Evolutionary conservation across 768 basidiomycete species (phyloP).

Genomic region (Xanthoconium stramineum): DNA sequence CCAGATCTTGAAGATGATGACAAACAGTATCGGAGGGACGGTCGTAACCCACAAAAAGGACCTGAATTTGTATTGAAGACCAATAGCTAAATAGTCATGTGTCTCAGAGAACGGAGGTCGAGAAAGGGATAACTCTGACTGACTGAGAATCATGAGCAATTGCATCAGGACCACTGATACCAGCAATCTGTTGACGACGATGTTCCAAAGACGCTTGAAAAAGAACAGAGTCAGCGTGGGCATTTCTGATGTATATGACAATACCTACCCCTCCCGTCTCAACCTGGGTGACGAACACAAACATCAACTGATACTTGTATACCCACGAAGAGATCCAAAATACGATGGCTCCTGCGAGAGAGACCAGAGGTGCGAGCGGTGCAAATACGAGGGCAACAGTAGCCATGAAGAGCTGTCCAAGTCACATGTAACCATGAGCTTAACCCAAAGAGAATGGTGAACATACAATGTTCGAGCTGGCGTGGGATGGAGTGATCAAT

Average conservation of each 20-base stretch:
- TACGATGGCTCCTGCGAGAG: slow-evolving; percentile 75
- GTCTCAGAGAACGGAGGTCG: background rate
- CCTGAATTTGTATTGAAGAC: slow-evolving; percentile 71
- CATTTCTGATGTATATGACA: background rate
- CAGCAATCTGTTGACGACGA: slow-evolving; percentile 86
- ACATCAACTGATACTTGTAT: slow-evolving; percentile 97
- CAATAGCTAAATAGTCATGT: slow-evolving; percentile 57
- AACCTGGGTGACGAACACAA: slow-evolving; percentile 82
- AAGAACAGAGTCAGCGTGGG: background rate
- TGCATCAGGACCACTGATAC: slow-evolving; percentile 85
- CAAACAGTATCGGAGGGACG: slow-evolving; percentile 82
- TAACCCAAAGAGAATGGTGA: background rate
- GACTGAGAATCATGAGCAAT: slow-evolving; percentile 79
- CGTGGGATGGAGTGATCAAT: slow-evolving; percentile 2
- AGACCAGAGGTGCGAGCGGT: slow-evolving; percentile 89
- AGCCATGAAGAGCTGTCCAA: slow-evolving; percentile 73
- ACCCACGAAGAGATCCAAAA: slow-evolving; percentile 87
- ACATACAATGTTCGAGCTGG: slow-evolving; percentile 57
- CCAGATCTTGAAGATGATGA: slow-evolving; percentile 83
- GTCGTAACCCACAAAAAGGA: slow-evolving; percentile 78
- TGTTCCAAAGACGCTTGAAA: slow-evolving; percentile 84
- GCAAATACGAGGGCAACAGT: slow-evolving; percentile 94
- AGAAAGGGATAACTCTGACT: slow-evolving; percentile 29
- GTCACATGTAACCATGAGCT: slow-evolving; percentile 5
- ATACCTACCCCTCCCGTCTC: slow-evolving; percentile 88